These are phyloP conservation scores for Falciphora oryzae DNA, from an alignment of 2,329 filamentous ascomycete genomes.

Conservation along the genomic window DNA sequence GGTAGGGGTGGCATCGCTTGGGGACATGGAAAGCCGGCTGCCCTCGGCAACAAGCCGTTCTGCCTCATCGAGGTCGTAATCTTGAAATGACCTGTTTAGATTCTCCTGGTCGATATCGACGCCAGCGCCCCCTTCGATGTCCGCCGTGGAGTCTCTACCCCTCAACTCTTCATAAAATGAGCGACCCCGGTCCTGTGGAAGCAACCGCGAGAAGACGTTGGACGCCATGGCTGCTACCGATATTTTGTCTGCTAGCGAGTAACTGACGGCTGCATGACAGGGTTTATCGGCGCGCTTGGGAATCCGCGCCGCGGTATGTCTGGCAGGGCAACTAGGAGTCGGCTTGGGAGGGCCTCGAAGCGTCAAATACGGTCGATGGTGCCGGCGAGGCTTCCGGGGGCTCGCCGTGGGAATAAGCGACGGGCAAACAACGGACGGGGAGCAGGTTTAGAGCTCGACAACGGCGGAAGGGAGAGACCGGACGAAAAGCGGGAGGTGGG, in stretches of 20 bases:
- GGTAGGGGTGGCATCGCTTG: neutral
- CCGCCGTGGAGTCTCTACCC: conserved; percentile 31
- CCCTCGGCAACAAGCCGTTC: conserved; percentile 37
- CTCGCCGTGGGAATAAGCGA: neutral
- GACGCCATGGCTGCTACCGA: conserved; percentile 32
- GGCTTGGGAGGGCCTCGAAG: neutral
- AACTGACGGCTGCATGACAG: neutral
- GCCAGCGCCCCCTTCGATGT: conserved; percentile 36
- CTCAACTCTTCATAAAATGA: conserved; percentile 47
- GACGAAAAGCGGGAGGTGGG: neutral
- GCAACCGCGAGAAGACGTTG: conserved; percentile 42
- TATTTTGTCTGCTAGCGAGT: neutral
- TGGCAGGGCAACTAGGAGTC: neutral
- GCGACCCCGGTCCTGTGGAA: conserved; percentile 27
- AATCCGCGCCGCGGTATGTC: too few species aligned
- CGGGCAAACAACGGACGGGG: neutral
- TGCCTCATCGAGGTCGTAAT: conserved; percentile 41
- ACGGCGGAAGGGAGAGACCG: neutral
- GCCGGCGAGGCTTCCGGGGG: neutral
- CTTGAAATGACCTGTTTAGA: conserved; percentile 43
- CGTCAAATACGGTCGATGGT: neutral
- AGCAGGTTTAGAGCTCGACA: neutral
- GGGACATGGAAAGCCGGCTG: conserved; percentile 36
- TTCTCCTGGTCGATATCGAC: conserved; percentile 49
- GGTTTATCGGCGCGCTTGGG: neutral